phyloP scores from a whole-genome alignment of 805 yeast species.

The Candida palmyrensis region DNA sequence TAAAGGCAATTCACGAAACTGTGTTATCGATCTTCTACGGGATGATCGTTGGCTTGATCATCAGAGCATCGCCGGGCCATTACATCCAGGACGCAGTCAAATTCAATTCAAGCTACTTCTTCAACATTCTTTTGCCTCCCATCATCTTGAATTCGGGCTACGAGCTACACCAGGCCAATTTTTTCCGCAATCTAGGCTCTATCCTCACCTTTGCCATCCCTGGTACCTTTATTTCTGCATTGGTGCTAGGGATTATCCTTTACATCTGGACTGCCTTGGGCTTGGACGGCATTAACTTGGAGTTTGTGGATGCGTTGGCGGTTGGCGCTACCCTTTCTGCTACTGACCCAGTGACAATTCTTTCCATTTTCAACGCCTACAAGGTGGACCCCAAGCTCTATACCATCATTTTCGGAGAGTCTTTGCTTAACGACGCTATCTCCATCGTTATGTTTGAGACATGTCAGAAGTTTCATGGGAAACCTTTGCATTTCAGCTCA shows the following conservation, averaged over 20 bases:
- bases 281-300: constrained; percentile 78
- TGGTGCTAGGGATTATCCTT: constrained; percentile 83
- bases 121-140: constrained; percentile 91
- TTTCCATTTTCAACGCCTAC: constrained; percentile 94
- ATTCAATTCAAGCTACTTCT: constrained; percentile 89
- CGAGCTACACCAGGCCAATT: constrained; percentile 92
- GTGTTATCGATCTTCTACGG: constrained; percentile 95
- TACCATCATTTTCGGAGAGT: constrained; percentile 96
- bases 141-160: constrained; percentile 95
- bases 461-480: constrained; percentile 92
- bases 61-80: constrained; percentile 91
- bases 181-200: constrained; percentile 86
- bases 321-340: constrained; percentile 98
- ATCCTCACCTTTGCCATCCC: constrained; percentile 93
- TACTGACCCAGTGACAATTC: constrained; percentile 96
- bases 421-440: constrained; percentile 92
- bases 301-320: constrained; percentile 95
- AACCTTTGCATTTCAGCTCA: constrained; percentile 63
- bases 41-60: constrained; percentile 89
- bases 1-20: constrained; percentile 96
- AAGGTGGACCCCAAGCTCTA: constrained; percentile 97
- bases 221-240: constrained; percentile 89
- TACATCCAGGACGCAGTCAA: constrained; percentile 96
- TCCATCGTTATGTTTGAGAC: constrained; percentile 99
- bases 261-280: constrained; percentile 91